Conservation (phyloP, 140 eudicot species). For the Ambrosia hybrid region DNA sequence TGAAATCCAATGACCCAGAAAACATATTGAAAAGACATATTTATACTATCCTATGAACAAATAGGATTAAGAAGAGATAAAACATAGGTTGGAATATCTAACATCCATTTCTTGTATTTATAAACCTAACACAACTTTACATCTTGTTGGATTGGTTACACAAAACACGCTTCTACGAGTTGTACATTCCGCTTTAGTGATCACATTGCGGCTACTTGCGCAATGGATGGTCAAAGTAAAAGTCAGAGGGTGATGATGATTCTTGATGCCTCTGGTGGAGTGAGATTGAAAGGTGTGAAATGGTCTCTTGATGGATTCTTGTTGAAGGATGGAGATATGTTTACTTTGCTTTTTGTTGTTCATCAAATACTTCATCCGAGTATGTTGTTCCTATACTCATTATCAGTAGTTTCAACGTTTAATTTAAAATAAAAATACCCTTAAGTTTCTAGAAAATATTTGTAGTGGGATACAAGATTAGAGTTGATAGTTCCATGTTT, state of each 20-base stretch:
- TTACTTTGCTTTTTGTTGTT: constrained; percentile 42
- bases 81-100: constrained; percentile 25
- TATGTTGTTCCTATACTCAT: constrained; percentile 2
- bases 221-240: constrained; percentile 38
- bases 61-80: constrained; percentile 27
- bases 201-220: neutral
- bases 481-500: constrained; percentile 44
- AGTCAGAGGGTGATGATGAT: constrained; percentile 50
- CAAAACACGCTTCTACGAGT: neutral
- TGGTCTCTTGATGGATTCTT: constrained; percentile 43
- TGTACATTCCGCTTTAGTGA: too few relatives aligned
- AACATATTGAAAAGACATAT: neutral
- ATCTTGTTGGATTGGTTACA: constrained; percentile 5
- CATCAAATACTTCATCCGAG: constrained; percentile 37
- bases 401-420: constrained; percentile 1
- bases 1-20: constrained; percentile 9
- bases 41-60: constrained; percentile 26
- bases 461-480: constrained; percentile 53
- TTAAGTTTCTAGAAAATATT: neutral
- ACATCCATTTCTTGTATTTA: constrained; percentile 8
- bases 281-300: constrained; percentile 28
- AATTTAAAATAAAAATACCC: neutral
- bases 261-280: constrained; percentile 44
- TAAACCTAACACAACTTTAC: neutral
- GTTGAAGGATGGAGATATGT: constrained; percentile 42